phyloP scores from a whole-genome alignment of 2,329 filamentous ascomycete species.

The Monosporascus sp. region DNA sequence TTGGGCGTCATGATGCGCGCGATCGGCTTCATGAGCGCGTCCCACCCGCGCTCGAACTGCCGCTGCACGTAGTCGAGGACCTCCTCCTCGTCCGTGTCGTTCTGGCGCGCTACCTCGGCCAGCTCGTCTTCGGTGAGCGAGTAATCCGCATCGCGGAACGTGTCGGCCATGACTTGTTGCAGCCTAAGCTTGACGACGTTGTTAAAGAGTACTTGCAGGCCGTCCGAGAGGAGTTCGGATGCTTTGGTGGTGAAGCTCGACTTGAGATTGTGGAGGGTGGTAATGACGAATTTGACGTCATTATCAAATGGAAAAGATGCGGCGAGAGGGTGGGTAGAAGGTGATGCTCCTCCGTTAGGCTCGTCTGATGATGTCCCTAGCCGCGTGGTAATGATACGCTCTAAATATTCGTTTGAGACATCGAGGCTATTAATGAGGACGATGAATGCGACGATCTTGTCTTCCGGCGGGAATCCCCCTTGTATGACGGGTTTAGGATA shows the following conservation, averaged over 20 bases:
- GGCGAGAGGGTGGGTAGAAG: constrained; percentile 40
- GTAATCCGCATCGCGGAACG: constrained; percentile 91
- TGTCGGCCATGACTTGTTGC: constrained; percentile 76
- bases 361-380: constrained; percentile 42
- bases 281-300: constrained; percentile 65
- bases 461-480: constrained; percentile 79
- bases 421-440: constrained; percentile 95
- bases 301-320: constrained; percentile 76
- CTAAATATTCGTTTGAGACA: constrained; percentile 83
- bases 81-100: constrained; percentile 49
- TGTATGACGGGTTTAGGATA: constrained; percentile 78
- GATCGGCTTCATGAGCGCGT: constrained; percentile 77
- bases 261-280: constrained; percentile 64
- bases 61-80: constrained; percentile 65
- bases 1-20: constrained; percentile 75
- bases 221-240: constrained; percentile 76
- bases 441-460: constrained; percentile 82
- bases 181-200: constrained; percentile 82
- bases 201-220: constrained; percentile 78
- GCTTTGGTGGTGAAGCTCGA: constrained; percentile 71
- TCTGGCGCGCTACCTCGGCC: constrained; percentile 47
- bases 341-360: constrained; percentile 26
- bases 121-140: constrained; percentile 59
- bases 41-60: constrained; percentile 82
- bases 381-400: constrained; percentile 72